These are phyloP conservation scores for Alternaria metachromatica DNA, from an alignment of 2,329 filamentous ascomycete genomes.

Conservation along the genomic window DNA sequence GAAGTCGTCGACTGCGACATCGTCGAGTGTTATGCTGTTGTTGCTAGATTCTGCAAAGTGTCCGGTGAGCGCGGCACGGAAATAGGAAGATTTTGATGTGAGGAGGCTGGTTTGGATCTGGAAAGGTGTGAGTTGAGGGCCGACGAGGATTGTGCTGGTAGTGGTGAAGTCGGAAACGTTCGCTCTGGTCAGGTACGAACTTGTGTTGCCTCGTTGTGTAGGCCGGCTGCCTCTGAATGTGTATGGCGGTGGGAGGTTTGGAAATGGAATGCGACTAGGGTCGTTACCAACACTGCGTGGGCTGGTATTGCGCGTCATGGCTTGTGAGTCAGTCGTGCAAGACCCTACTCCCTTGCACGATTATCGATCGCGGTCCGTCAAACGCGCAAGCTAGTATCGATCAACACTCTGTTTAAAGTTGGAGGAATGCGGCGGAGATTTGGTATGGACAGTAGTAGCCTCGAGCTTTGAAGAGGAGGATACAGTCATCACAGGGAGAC, in stretches of 20 bases:
- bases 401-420: background rate
- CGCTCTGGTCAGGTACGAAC: constrained; percentile 32
- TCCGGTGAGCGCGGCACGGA: constrained; percentile 58
- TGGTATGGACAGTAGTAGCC: background rate
- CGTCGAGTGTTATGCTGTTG: constrained; percentile 53
- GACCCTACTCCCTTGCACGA: background rate
- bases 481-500: constrained; percentile 20
- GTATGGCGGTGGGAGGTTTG: constrained; percentile 42
- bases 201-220: background rate
- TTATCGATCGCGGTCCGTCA: background rate
- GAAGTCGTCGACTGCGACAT: constrained; percentile 55
- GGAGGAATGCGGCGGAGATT: background rate
- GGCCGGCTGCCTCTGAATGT: constrained; percentile 24
- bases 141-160: constrained; percentile 48
- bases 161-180: constrained; percentile 52
- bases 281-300: constrained; percentile 18
- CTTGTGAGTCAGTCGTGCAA: background rate
- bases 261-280: constrained; percentile 27
- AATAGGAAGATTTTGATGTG: constrained; percentile 57
- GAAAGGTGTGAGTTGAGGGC: constrained; percentile 50
- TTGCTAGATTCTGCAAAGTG: constrained; percentile 55
- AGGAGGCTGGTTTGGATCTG: constrained; percentile 58
- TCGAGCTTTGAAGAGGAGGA: constrained; percentile 10
- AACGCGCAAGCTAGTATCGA: background rate
- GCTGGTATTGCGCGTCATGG: constrained; percentile 20